phyloP scores from a whole-genome alignment of 192 early-diverging fungal genomes.

The Mortierella claussenii region DNA sequence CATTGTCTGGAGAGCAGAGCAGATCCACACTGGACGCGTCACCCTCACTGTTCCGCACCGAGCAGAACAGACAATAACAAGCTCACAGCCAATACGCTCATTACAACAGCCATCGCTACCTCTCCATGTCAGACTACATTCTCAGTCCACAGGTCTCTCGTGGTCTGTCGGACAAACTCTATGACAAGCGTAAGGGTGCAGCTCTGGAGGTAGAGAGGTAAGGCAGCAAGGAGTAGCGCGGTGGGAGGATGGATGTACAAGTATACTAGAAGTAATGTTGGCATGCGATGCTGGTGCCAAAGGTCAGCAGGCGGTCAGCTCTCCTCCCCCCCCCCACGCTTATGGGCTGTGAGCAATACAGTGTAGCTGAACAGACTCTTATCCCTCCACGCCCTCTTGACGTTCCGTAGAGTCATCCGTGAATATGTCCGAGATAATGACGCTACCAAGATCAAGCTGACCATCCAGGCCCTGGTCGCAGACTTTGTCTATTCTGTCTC shows the following conservation, averaged over 20 bases:
- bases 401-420: conserved; percentile 74
- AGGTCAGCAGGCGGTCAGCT: not conserved
- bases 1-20: too few species aligned
- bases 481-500: conserved; percentile 91
- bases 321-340: not conserved
- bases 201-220: conserved; percentile 92
- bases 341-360: not conserved
- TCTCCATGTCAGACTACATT: conserved; percentile 52
- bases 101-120: too few species aligned
- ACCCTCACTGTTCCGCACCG: too few species aligned
- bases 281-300: too few species aligned
- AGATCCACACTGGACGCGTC: too few species aligned
- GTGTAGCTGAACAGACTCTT: not conserved
- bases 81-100: too few species aligned
- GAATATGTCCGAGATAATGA: conserved; percentile 67
- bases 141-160: conserved; percentile 68
- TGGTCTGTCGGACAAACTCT: conserved; percentile 88
- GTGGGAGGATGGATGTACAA: too few species aligned
- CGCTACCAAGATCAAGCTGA: conserved; percentile 67
- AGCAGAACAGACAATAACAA: too few species aligned
- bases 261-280: too few species aligned
- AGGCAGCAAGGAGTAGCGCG: not conserved
- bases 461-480: conserved; percentile 82
- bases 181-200: conserved; percentile 94
- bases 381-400: not conserved